Percentiles rank a stretch among this genome's conserved stretches.
These are phyloP conservation scores for Colletotrichum plurivorum DNA, from an alignment of 2,329 filamentous ascomycete genomes.

Conservation along the genomic window DNA sequence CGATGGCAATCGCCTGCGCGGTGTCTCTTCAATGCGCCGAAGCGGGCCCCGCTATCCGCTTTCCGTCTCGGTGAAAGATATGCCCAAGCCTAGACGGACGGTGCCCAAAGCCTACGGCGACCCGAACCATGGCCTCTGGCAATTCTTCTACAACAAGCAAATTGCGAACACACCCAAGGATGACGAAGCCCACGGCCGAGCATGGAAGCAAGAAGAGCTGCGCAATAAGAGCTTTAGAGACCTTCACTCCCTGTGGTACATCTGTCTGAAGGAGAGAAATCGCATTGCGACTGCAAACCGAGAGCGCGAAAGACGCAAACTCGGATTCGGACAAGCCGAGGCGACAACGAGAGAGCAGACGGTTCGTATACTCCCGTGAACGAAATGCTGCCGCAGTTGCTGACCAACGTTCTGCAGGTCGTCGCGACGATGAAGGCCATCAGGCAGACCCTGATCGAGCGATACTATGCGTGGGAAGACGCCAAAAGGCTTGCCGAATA, in stretches of 20 bases:
- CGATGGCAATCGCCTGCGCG: conserved; percentile 85
- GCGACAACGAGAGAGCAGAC: conserved; percentile 71
- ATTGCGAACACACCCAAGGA: conserved; percentile 81
- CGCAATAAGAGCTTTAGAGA: conserved; percentile 94
- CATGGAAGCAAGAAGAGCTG: conserved; percentile 89
- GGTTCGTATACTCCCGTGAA: conserved; percentile 65
- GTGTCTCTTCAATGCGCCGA: conserved; percentile 84
- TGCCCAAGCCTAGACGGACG: conserved; percentile 80
- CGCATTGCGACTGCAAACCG: conserved; percentile 82
- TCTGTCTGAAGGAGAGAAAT: conserved; percentile 92
- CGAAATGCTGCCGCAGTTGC: neutral
- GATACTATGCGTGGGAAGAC: conserved; percentile 90
- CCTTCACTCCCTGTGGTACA: conserved; percentile 93
- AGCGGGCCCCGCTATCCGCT: conserved; percentile 83
- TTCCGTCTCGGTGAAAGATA: conserved; percentile 77
- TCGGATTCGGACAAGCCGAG: conserved; percentile 83
- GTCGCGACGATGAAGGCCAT: conserved; percentile 84
- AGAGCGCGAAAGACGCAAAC: conserved; percentile 77
- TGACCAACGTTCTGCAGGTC: conserved; percentile 67
- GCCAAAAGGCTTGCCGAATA: conserved; percentile 75
- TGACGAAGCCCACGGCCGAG: conserved; percentile 79
- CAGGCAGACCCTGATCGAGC: conserved; percentile 87
- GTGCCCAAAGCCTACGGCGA: conserved; percentile 70
- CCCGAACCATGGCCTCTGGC: conserved; percentile 89
- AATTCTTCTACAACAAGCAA: conserved; percentile 84